These are phyloP conservation scores for Funneliformis geosporum DNA, from an alignment of 192 early-diverging fungal genomes.

Conservation along the genomic window DNA sequence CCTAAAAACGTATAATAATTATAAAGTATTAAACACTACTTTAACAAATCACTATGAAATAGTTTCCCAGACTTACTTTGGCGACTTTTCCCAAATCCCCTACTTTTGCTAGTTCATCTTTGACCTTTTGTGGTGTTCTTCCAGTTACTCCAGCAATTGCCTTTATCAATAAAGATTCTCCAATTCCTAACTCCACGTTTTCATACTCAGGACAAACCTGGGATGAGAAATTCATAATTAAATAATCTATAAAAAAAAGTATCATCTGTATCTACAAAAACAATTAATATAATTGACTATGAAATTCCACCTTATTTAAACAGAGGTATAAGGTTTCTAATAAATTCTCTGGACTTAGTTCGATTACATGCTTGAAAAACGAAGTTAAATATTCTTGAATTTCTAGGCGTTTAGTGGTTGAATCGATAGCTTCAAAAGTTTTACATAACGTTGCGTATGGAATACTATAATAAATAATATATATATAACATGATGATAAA, in stretches of 20 bases:
- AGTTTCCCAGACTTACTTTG: conserved; percentile 46
- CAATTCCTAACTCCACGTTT: conserved; percentile 93
- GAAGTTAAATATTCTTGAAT: conserved; percentile 71
- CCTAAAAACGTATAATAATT: conserved; percentile 32
- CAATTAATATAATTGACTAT: not conserved
- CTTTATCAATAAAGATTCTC: conserved; percentile 91
- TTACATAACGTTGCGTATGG: conserved; percentile 88
- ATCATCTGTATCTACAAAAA: not conserved
- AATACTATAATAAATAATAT: conserved; percentile 42
- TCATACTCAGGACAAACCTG: conserved; percentile 93
- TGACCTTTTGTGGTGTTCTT: conserved; percentile 70
- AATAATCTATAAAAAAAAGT: conserved; percentile 12
- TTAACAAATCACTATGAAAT: not conserved
- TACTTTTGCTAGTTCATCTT: conserved; percentile 69
- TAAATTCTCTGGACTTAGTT: conserved; percentile 63
- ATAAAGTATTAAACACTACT: not conserved
- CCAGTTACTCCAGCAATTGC: conserved; percentile 91
- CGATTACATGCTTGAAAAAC: conserved; percentile 70
- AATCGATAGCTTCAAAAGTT: conserved; percentile 86
- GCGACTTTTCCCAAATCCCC: conserved; percentile 95
- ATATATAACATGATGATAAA: not conserved
- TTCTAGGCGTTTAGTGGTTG: conserved; percentile 85
- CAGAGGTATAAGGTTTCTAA: conserved; percentile 86
- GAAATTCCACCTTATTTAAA: conserved; percentile 70
- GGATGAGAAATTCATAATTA: not conserved